These are phyloP conservation scores for Euphrasia arctica DNA, from an alignment of 305 asterid genomes.

Conservation along the genomic window DNA sequence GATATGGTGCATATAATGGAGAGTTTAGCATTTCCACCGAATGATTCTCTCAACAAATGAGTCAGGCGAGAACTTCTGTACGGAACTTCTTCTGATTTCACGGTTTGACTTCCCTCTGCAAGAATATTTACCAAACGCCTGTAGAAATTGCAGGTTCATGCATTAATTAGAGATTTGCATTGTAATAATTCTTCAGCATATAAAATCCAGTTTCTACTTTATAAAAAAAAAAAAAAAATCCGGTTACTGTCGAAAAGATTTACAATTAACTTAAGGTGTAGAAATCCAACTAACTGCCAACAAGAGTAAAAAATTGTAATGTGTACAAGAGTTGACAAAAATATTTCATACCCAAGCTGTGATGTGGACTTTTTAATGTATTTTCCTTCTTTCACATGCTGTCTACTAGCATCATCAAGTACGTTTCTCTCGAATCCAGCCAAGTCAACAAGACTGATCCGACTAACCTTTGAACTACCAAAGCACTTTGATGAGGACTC, in stretches of 20 bases:
- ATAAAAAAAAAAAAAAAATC: no score
- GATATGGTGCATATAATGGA: constrained; percentile 66
- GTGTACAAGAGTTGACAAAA: no score
- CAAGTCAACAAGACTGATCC: constrained; percentile 84
- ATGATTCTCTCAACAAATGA: constrained; percentile 73
- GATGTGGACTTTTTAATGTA: constrained; percentile 86
- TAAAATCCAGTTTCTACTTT: no score
- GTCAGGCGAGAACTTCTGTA: constrained; percentile 63
- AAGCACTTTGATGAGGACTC: constrained; percentile 86
- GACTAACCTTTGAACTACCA: constrained; percentile 86
- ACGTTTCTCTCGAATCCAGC: constrained; percentile 79
- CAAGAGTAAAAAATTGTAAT: not conserved
- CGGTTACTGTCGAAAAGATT: no score
- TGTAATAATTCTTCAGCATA: not conserved
- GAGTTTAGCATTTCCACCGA: constrained; percentile 88
- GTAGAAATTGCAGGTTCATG: constrained; percentile 20
- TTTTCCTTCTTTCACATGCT: constrained; percentile 69
- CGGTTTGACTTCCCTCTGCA: constrained; percentile 43
- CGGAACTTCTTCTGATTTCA: constrained; percentile 44
- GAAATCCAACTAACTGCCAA: not conserved
- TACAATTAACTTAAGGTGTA: no score
- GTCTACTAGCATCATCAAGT: constrained; percentile 61
- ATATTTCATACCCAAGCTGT: constrained; percentile 69
- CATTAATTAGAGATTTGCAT: not conserved
- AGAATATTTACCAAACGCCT: constrained; percentile 70